phyloP scores from a whole-genome alignment of 2,329 filamentous ascomycete species.

The Dryadomyces quercivorus region DNA sequence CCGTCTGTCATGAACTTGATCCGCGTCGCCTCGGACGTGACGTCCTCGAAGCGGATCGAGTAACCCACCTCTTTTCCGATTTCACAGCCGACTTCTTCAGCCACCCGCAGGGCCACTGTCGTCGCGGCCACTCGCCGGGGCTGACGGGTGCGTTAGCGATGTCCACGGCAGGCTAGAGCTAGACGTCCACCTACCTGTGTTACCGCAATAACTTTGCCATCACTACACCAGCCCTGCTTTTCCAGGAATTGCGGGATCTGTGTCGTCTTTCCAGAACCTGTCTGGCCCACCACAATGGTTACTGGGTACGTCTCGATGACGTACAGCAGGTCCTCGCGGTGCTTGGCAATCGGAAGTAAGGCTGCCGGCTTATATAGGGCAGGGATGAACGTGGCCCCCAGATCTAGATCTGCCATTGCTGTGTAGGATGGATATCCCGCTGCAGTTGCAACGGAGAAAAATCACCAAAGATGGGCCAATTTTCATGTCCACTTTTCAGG shows the following conservation, averaged over 20 bases:
- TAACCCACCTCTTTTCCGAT: conserved; percentile 88
- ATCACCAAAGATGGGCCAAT: too few species aligned
- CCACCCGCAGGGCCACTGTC: conserved; percentile 77
- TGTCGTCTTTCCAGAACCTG: conserved; percentile 90
- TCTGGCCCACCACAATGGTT: conserved; percentile 85
- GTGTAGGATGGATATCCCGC: not conserved
- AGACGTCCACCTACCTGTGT: conserved; percentile 46
- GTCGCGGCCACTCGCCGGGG: conserved; percentile 84
- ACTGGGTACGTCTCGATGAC: conserved; percentile 74
- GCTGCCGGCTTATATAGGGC: conserved; percentile 75
- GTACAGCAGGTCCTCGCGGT: conserved; percentile 71
- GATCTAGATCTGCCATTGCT: conserved; percentile 42
- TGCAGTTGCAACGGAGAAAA: not conserved
- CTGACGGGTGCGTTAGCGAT: conserved; percentile 28
- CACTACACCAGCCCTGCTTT: conserved; percentile 74
- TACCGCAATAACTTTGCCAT: conserved; percentile 73
- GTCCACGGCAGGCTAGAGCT: too few species aligned
- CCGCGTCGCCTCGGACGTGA: conserved; percentile 69
- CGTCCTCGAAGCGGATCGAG: conserved; percentile 85
- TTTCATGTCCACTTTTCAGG: too few species aligned
- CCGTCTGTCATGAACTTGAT: conserved; percentile 97
- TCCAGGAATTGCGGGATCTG: conserved; percentile 90
- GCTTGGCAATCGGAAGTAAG: conserved; percentile 75
- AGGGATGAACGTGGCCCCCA: conserved; percentile 55
- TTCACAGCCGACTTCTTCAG: conserved; percentile 77